These are phyloP conservation scores for Dothistroma pini DNA, from an alignment of 2,329 filamentous ascomycete genomes.

Conservation along the genomic window DNA sequence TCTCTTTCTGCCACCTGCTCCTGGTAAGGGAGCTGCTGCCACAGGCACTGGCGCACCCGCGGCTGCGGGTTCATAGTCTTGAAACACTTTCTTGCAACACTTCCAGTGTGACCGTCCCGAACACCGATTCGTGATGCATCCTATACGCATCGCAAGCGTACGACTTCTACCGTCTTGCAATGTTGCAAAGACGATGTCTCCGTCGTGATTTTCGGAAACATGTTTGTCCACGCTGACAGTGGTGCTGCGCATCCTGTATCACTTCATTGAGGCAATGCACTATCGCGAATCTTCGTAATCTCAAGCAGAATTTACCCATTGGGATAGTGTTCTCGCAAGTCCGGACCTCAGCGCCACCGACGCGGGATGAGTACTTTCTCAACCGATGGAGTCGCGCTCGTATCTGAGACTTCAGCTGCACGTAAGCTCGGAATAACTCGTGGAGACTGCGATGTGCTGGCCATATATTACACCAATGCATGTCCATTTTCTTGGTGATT, in stretches of 20 bases:
- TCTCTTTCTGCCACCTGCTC: conserved; percentile 58
- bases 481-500: too few relatives aligned
- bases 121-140: too few relatives aligned
- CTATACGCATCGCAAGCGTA: too few relatives aligned
- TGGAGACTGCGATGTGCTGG: too few relatives aligned
- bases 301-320: neutral
- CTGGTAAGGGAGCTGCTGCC: conserved; percentile 21
- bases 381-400: neutral
- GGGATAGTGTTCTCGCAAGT: neutral
- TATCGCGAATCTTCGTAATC: too few relatives aligned
- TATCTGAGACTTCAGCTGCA: neutral
- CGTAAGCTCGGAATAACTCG: neutral
- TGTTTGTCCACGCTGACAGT: too few relatives aligned
- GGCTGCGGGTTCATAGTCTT: conserved; percentile 5
- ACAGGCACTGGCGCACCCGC: conserved; percentile 21
- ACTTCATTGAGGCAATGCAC: too few relatives aligned
- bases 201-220: too few relatives aligned
- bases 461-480: too few relatives aligned
- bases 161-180: too few relatives aligned
- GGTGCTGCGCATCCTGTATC: too few relatives aligned
- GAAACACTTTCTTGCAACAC: neutral
- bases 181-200: too few relatives aligned
- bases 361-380: neutral
- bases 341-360: neutral
- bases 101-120: neutral